Base-by-base conservation (phyloP, 192 early-diverging fungal species). In the Bifiguratus adelaidae region DNA sequence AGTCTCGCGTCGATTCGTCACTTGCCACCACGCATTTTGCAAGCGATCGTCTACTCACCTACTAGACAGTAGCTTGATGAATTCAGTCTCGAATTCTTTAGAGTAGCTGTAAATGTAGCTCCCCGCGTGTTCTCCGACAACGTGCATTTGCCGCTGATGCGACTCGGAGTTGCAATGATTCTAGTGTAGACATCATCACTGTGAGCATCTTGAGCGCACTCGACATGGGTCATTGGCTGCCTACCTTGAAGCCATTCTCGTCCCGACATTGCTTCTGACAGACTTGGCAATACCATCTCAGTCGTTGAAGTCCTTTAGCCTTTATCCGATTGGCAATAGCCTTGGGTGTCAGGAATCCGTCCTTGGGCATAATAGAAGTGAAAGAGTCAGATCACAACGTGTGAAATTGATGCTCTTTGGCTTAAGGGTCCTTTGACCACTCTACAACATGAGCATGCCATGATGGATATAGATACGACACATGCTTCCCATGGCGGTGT, bases 181-280 rank as follows among this genome's bases (percentile, higher is more conserved):
- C 60, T n/a, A n/a, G n/a, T n/a, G n/a, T n/a, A n/a, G n/a, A n/a
- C n/a, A n/a, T n/a, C n/a, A 63, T 42, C 15, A 6, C 19, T n/a
- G n/a, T n/a, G n/a, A n/a, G n/a, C n/a, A n/a, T n/a, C n/a, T n/a
- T n/a, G n/a, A n/a, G n/a, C n/a, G 16, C 11, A 1, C 30, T 20
- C 28, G 3, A 25, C 2, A 6, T 22, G 7, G 13, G 9, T 48
- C 33, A 6, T 44, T 16, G 24, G n/a, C 36, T 32, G 52, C 53
- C 68, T 65, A n/a, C n/a, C n/a, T 92, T 93, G 74, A 93, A 96
- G 2, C 92, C 92, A 70, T 96, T 96, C 56, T 88, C 89, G 67
- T 96, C 92, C 47, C 89, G 73, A 52, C 88, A 92, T 59, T 74
- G 71, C 65, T 82, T 88, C 56, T 92, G 77, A 53, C 91, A 94